phyloP scores from a whole-genome alignment of 2,329 filamentous ascomycete genomes.

The Pestalotiopsis sp. region DNA sequence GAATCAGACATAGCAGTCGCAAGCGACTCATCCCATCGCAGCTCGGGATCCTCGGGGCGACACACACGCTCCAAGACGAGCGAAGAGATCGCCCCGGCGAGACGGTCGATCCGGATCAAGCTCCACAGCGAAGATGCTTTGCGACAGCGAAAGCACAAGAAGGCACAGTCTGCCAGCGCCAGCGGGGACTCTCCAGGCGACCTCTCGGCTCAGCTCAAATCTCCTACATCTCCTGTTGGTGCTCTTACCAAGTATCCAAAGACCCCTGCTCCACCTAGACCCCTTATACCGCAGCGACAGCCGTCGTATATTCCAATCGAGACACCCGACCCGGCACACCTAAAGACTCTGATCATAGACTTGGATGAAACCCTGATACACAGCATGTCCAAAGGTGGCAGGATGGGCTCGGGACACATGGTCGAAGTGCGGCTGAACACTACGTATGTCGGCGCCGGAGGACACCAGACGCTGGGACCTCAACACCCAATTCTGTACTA shows the following conservation, averaged over 20 bases:
- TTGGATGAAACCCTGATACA: constrained; percentile 97
- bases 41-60: constrained; percentile 36
- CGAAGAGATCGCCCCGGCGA: constrained; percentile 69
- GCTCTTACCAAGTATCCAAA: constrained; percentile 88
- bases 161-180: constrained; percentile 54
- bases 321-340: constrained; percentile 58
- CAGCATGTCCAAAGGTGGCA: constrained; percentile 93
- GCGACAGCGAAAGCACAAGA: constrained; percentile 72
- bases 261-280: constrained; percentile 84
- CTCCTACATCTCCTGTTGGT: constrained; percentile 81
- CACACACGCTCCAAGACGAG: constrained; percentile 68
- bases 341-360: constrained; percentile 94
- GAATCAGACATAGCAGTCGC: constrained; percentile 59
- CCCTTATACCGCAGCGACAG: constrained; percentile 84
- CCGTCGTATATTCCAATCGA: constrained; percentile 79
- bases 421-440: constrained; percentile 91
- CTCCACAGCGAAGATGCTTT: constrained; percentile 76
- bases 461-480: constrained; percentile 70
- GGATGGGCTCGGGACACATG: constrained; percentile 98
- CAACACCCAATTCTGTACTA: constrained; percentile 98
- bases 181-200: constrained; percentile 46
- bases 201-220: constrained; percentile 84
- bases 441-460: constrained; percentile 67
- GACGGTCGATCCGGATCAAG: constrained; percentile 89
- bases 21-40: constrained; percentile 29